These are phyloP conservation scores for Aspergillus persii DNA, from an alignment of 2,329 filamentous ascomycete species.

Conservation along the genomic window DNA sequence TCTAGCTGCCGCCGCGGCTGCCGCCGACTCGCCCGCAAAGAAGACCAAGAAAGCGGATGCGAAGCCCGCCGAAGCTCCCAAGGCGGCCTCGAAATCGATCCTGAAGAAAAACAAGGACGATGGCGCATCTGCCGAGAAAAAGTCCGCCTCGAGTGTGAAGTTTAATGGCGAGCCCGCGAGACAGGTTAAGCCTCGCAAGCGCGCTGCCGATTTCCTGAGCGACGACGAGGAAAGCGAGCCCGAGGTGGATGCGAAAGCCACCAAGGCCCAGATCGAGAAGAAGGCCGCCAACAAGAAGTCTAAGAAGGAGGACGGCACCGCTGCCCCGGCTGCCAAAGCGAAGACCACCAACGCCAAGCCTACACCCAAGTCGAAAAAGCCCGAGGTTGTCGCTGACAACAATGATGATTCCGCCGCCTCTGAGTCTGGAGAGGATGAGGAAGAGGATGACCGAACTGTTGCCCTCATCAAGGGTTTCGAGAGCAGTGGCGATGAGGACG, in stretches of 20 bases:
- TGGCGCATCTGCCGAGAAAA: slow-evolving; percentile 18
- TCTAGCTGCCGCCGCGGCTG: slow-evolving; percentile 34
- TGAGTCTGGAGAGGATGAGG: slow-evolving; percentile 26
- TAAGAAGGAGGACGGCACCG: slow-evolving; percentile 34
- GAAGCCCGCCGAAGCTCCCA: slow-evolving; percentile 29
- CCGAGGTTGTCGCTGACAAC: slow-evolving; percentile 39
- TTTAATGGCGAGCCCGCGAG: slow-evolving; percentile 33
- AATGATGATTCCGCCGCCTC: slow-evolving; percentile 23
- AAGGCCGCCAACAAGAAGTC: slow-evolving; percentile 48
- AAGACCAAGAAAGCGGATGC: slow-evolving; percentile 58
- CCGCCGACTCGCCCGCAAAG: slow-evolving; percentile 51
- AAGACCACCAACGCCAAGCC: slow-evolving; percentile 34
- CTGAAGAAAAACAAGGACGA: slow-evolving; percentile 32
- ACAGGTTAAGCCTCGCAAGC: slow-evolving; percentile 46
- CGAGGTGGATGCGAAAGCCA: slow-evolving; percentile 18
- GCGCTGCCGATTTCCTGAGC: slow-evolving; percentile 48
- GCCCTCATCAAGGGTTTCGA: slow-evolving; percentile 56
- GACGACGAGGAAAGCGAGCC: slow-evolving; percentile 38
- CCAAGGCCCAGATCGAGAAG: slow-evolving; percentile 32
- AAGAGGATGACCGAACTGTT: slow-evolving; percentile 52
- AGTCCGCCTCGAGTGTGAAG: slow-evolving; percentile 29
- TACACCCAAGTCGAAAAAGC: slow-evolving; percentile 45
- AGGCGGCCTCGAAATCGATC: slow-evolving; percentile 31
- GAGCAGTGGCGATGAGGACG: slow-evolving; percentile 53
- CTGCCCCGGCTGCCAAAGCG: slow-evolving; percentile 30